Evolutionary conservation across 495 filamentous ascomycete genomes (phyloP).

Genomic region (Aspergillus leporis): DNA sequence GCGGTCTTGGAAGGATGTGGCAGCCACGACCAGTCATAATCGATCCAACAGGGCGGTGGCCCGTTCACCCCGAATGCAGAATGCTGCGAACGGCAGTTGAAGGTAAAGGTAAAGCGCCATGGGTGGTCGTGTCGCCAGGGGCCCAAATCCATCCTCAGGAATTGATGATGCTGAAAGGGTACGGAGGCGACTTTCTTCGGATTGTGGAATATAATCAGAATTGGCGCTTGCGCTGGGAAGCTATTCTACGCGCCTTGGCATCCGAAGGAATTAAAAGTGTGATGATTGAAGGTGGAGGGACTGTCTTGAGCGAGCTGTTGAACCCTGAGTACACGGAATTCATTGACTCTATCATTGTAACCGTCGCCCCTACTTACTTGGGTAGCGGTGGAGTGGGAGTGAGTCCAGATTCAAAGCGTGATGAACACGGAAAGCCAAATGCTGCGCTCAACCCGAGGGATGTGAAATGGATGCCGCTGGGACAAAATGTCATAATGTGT

Average conservation of each 20-base stretch:
- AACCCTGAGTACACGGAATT: slow-evolving; percentile 58
- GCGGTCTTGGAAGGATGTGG: slow-evolving; percentile 50
- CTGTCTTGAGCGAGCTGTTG: slow-evolving; percentile 75
- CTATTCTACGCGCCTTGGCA: slow-evolving; percentile 57
- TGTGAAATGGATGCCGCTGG: slow-evolving; percentile 71
- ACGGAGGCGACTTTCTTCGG: slow-evolving; percentile 51
- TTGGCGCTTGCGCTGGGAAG: slow-evolving; percentile 60
- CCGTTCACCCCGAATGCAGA: slow-evolving; percentile 55
- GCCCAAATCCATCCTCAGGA: slow-evolving; percentile 48
- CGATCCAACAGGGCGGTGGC: slow-evolving; percentile 73
- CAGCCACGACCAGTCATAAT: slow-evolving; percentile 81
- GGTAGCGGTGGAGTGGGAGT: slow-evolving; percentile 77
- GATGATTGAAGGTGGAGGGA: slow-evolving; percentile 86
- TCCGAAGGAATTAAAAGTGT: slow-evolving; percentile 69
- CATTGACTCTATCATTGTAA: slow-evolving; percentile 75
- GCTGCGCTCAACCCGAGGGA: slow-evolving; percentile 62
- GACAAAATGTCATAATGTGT: slow-evolving; percentile 76
- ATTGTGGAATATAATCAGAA: slow-evolving; percentile 50
- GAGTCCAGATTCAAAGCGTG: slow-evolving; percentile 54
- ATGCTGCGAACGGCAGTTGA: slow-evolving; percentile 63
- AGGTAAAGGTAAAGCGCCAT: slow-evolving; percentile 71
- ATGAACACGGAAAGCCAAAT: slow-evolving; percentile 50
- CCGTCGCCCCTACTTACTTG: slow-evolving; percentile 81
- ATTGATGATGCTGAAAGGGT: slow-evolving; percentile 47
- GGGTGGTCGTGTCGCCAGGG: slow-evolving; percentile 59